These are phyloP conservation scores for Allomyces macrogynus DNA, from an alignment of 192 early-diverging fungal genomes.

Conservation along the genomic window DNA sequence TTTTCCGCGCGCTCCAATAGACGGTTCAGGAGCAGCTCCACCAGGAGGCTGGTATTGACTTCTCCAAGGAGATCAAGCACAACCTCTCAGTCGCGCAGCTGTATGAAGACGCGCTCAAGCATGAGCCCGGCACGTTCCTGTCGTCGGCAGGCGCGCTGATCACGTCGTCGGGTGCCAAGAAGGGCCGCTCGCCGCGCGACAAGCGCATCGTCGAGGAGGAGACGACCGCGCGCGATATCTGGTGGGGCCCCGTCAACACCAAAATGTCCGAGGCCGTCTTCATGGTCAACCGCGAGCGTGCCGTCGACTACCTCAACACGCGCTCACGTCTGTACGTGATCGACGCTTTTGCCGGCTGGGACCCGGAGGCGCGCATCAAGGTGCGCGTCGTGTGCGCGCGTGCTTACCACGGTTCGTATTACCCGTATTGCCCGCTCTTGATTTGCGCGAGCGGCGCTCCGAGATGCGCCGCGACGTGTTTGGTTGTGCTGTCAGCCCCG, in stretches of 20 bases:
- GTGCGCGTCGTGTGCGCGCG: conserved; percentile 83
- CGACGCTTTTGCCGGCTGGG: conserved; percentile 98
- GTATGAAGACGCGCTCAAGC: conserved; percentile 75
- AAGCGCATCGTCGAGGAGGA: conserved; percentile 93
- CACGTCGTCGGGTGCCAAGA: conserved; percentile 80
- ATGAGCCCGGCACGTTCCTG: conserved; percentile 69
- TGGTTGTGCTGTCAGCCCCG: no score
- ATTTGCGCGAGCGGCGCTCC: background rate
- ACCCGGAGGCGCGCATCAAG: conserved; percentile 93
- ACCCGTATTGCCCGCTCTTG: background rate
- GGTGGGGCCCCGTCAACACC: conserved; percentile 97
- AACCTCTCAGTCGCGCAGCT: conserved; percentile 73
- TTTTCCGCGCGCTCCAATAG: conserved; percentile 7
- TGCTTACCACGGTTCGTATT: conserved; percentile 55
- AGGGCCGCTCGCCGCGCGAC: conserved; percentile 80
- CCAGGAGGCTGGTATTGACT: conserved; percentile 56
- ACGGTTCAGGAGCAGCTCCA: conserved; percentile 42
- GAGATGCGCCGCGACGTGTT: no score
- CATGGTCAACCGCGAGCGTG: conserved; percentile 86
- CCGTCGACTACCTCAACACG: conserved; percentile 91
- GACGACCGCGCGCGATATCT: conserved; percentile 61
- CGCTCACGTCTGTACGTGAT: conserved; percentile 80
- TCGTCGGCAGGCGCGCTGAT: conserved; percentile 81
- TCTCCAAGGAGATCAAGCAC: conserved; percentile 57
- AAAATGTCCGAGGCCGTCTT: conserved; percentile 62